Base-by-base conservation (phyloP, 2,329 filamentous ascomycete species). In the Pseudogymnoascus sp. region DNA sequence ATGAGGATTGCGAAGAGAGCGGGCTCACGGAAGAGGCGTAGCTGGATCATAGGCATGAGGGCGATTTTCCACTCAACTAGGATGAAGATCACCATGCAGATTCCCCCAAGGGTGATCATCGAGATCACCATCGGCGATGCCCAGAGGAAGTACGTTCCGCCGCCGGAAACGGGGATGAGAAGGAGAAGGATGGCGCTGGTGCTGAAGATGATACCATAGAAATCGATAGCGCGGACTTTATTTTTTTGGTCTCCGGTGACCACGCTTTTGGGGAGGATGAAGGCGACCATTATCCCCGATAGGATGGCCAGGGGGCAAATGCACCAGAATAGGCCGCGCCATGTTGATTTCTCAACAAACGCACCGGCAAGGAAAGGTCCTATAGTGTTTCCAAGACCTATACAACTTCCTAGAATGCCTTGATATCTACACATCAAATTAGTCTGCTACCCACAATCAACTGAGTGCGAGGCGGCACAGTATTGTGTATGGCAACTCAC, bases 161-260 rank as follows among this genome's bases (percentile, higher is more conserved):
- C 84, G 14, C 84, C 84, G 2, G 84, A 86, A 11, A 88, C 79
- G 0, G 85, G 85, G 49, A 89, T 84, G 16, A 88, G 75, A 1
- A 88, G 67, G 11, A 87, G 76, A 8, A 88, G 80, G 28, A 86
- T 80, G 0, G 79, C 84, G 5, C 79, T 73, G 0, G 82, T 82
- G 3, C 80, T 82, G 2, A 79, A 76, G 9, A 85, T 62, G 1
- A 84, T 75, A 1, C 85, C 86, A 23, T 75, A 79, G 65, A 81
- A 85, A 69, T 89, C 85, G 62, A 88, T 84, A 45, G 81, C 82
- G 58, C 73, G 74, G 22, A 83, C 67, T 55, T 80, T 82, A 45
- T 79, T 76, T 39, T 73, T 72, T 38, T 82, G 72, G 8, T 76
- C 73, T 39, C 76, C 76, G 62, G 78, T 80, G 2, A 79, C 77